phyloP scores from a whole-genome alignment of 1,284 basidiomycete species.

The Cutaneotrichosporon spelunceum region DNA sequence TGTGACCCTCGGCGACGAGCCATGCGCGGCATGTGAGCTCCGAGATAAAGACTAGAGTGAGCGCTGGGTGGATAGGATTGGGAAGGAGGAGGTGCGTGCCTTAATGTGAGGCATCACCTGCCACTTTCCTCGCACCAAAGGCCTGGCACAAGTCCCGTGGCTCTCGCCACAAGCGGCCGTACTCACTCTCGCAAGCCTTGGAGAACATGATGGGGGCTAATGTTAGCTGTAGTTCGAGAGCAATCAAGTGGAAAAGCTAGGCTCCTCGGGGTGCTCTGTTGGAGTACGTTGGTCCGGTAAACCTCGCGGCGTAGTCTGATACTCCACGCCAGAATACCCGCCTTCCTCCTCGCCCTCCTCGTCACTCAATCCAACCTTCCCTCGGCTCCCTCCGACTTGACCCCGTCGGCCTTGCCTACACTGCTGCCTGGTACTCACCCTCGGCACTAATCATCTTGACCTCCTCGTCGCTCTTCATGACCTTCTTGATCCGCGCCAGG shows the following conservation, averaged over 20 bases:
- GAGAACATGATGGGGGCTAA: conserved; percentile 87
- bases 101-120: background rate
- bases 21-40: conserved; percentile 91
- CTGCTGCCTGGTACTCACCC: no score
- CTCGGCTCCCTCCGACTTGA: background rate
- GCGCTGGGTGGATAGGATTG: background rate
- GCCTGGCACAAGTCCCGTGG: background rate
- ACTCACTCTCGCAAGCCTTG: conserved; percentile 91
- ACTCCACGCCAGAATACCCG: no score
- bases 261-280: no score
- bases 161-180: background rate
- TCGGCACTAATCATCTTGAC: conserved; percentile 98
- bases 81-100: background rate
- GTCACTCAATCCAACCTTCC: background rate
- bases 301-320: no score
- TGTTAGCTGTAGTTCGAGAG: background rate
- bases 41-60: conserved; percentile 75
- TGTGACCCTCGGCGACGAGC: conserved; percentile 88
- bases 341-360: background rate
- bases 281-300: no score
- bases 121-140: background rate
- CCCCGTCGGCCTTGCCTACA: no score
- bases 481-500: conserved; percentile 89
- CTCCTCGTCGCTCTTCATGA: conserved; percentile 96
- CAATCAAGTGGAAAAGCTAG: no score